These are phyloP conservation scores for Erysimum cheiri DNA, from an alignment of 441 rosid genomes.

Conservation along the genomic window DNA sequence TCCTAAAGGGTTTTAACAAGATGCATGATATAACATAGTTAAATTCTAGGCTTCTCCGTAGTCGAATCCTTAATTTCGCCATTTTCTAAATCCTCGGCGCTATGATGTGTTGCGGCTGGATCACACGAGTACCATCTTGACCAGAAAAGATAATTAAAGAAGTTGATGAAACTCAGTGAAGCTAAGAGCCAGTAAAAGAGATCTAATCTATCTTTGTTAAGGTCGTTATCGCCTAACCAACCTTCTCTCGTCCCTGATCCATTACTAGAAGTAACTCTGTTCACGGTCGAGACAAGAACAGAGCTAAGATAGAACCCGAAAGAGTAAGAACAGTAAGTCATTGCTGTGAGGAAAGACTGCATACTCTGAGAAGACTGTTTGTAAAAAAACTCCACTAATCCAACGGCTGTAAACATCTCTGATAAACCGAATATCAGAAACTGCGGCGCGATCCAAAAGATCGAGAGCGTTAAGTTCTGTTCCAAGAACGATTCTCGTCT, in stretches of 20 bases:
- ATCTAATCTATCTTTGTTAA: conserved; percentile 65
- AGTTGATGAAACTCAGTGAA: conserved; percentile 61
- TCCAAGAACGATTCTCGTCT: conserved; percentile 49
- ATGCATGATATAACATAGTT: too few species aligned
- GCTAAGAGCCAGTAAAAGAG: conserved; percentile 72
- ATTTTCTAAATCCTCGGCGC: conserved; percentile 47
- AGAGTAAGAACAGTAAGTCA: conserved; percentile 76
- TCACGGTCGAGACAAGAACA: conserved; percentile 61
- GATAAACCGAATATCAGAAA: conserved; percentile 69
- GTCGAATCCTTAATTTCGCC: conserved; percentile 40
- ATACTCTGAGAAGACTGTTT: conserved; percentile 65
- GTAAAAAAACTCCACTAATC: conserved; percentile 73
- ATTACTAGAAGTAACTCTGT: conserved; percentile 49
- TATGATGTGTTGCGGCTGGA: conserved; percentile 44
- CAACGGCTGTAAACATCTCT: conserved; percentile 79
- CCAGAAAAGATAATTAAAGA: conserved; percentile 66
- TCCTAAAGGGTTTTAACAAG: conserved; percentile 5
- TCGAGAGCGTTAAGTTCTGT: conserved; percentile 45
- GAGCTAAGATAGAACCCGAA: conserved; percentile 77
- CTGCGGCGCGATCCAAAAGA: conserved; percentile 76
- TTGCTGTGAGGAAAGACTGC: conserved; percentile 67
- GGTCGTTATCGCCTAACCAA: conserved; percentile 65
- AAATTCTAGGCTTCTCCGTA: conserved; percentile 28
- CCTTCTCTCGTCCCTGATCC: conserved; percentile 41
- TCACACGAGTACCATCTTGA: conserved; percentile 57